Conservation (phyloP, 306 rosid species). For the Prunus dulcis region DNA sequence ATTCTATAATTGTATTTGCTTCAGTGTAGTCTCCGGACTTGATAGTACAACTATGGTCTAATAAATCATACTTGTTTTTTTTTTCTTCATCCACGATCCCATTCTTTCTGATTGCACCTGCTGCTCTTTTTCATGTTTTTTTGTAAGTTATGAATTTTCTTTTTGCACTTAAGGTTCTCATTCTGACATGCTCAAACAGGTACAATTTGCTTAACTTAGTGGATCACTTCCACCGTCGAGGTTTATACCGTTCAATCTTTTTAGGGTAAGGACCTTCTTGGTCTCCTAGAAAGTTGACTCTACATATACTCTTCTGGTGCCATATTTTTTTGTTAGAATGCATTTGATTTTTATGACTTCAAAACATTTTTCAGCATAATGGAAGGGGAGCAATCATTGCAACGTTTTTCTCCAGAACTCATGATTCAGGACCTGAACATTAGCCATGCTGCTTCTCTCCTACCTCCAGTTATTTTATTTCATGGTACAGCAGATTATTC, state of each 20-base stretch:
- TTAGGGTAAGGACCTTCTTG: constrained; percentile 41
- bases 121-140: constrained; percentile 14
- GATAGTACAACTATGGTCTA: not conserved
- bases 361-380: constrained; percentile 63
- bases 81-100: too few species aligned
- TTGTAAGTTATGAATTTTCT: not conserved
- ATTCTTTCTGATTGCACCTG: not conserved
- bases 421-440: constrained; percentile 64
- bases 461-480: constrained; percentile 65
- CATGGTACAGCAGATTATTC: constrained; percentile 96
- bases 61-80: too few species aligned
- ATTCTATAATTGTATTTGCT: not conserved
- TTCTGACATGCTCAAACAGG: constrained; percentile 50
- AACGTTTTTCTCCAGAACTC: constrained; percentile 82
- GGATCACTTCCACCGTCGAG: constrained; percentile 77
- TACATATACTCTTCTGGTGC: constrained; percentile 2
- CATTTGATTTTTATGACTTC: constrained; percentile 20
- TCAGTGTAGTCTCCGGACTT: not conserved
- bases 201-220: constrained; percentile 68
- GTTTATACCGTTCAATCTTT: constrained; percentile 80
- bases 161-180: constrained; percentile 7
- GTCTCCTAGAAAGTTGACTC: constrained; percentile 8
- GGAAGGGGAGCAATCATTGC: constrained; percentile 89
- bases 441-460: constrained; percentile 59
- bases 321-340: constrained; percentile 12